Evolutionary conservation across 73 alveolate genomes (phyloP), one percentile per base, ranked within the genome.

Genomic region (Symbiodinium natans): DNA sequence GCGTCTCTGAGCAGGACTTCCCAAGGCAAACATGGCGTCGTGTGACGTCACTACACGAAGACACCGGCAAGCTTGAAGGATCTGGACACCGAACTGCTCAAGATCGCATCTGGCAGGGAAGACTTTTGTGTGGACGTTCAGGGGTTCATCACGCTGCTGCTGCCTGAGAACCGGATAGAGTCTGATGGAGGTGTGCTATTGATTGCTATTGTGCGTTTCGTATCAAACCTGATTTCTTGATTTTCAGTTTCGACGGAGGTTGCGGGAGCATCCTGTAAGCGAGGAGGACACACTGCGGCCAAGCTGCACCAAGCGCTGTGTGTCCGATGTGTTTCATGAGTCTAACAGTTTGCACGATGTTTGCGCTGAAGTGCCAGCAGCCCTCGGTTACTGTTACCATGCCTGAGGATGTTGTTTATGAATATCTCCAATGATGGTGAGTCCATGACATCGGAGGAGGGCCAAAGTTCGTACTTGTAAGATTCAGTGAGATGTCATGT

Each of bases 351-450:
- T 13, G 13, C 13, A 13, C 6, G 13, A 13, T 13, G 13, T 46
- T 2, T 31, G 33, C 34, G 34, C 74, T 56, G 17, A 29, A 31
- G 13, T 63, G 19, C 36, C 33, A 29, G 80, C 11, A 1, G 5
- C 36, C 33, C 5, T 2, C 38, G 21, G 5, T 2, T 13, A 23
- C 10, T 3, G 13, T 8, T 63, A 13, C 80, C 33, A 63, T 36
- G 27, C 15, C 95, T 36, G 19, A 88, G 95, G 95, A 88, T 27
- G 41, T 73, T 88, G 73, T 88, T 59, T 74, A 63, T 59, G 95
- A 63, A 68, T 36, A 31, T 88, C 48, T 59, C 95, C 86, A 11
- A 39, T 9, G 95, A 88, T 39, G 95, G 95, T 39, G 95, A 88
- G 74, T 23, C 86, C 34, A 40, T 88, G 74, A 39, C 95, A 39